Evolutionary conservation across 805 yeast genomes (phyloP), one percentile per base, ranked within the genome.

Genomic region (Priceomyces carsonii): DNA sequence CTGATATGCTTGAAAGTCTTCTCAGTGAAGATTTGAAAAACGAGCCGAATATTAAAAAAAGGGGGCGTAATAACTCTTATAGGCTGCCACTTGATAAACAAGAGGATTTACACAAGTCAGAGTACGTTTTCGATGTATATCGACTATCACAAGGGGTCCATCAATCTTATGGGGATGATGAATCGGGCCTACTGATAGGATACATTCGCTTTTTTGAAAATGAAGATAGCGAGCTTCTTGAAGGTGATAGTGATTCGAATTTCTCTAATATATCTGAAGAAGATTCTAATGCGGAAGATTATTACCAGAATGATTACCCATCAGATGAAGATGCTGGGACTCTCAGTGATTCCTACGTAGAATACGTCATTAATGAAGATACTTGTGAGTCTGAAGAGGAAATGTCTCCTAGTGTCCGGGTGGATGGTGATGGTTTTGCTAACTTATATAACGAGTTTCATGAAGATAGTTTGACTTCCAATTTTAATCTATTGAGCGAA

Each of bases 41-140:
- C 16, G 41, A 27, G n/a, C 10, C 35, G 26, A 6, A 42, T 18
- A 5, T 42, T 26, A 36, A 33, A 26, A 36, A 49, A 26, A 44
- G 46, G 25, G 43, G 47, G 33, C 44, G 44, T 32, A 43, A 33
- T 14, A 37, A 38, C 17, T 38, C 34, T 32, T 14, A 17, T 25
- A 8, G 29, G 20, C n/a, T 21, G 8, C 19, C 33, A 9, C 18
- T 8, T 10, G 23, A 30, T n/a, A n/a, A n/a, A n/a, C n/a, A n/a
- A n/a, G n/a, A n/a, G n/a, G n/a, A n/a, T n/a, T n/a, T n/a, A n/a
- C n/a, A 30, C 4, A 21, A 12, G 8, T 64, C 74, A n/a, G 95
- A 86, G 28, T 91, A 87, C 48, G 98, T 91, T 13, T 91, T 88
- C 52, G 99, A 91, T 59, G 89, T 91, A 8, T 91, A 91, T 39